Base-by-base conservation (phyloP, 1,284 basidiomycete genomes). In the Leucoagaricus sp. region DNA sequence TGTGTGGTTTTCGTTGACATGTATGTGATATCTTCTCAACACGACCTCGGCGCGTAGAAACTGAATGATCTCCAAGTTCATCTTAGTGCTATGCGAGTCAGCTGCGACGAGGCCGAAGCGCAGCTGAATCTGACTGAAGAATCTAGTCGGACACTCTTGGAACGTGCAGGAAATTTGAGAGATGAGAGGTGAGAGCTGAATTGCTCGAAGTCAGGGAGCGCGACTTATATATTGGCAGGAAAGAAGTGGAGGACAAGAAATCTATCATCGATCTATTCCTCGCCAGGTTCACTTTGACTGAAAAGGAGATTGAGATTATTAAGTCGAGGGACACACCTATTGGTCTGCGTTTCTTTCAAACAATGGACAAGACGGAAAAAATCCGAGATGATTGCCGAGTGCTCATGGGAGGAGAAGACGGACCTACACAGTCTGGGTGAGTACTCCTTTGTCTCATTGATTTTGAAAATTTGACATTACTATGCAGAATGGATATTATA, bases 311-410 rank as follows among this genome's bases (percentile, higher is more conserved):
- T 1, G 83, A 87, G 36, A 83, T 88, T 0, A 78, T 99, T 45
- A 85, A 84, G 0, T 91, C 90, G 2, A 78, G 93, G 26, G 89
- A 96, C 40, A 81, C 94, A 1, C 83, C 87, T 1, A 81, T 96
- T 12, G 86, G 88, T 0, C 69, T 78, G 5, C 76, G 78, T 0
- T 87, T 98, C 63, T 98, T 98, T 68, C 75, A 79, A 1, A 89
- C 91, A 0, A 93, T 98, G 84, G 91, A 94, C 72, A 91, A 91
- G 67, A 87, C 94, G 0, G 87, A 92, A 62, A 75, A 75, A 47
- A 96, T 98, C 58, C 81, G 94, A 29, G 79, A 79, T 26, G 94
- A 98, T 67, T 96, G 95, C 67, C 79, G 87, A 34, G 84, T 94
- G 1, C 80, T 98, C 5, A 87, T 98, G 81, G 81, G 87, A n/a